These are phyloP conservation scores for Pelargonium fulgidum DNA, from an alignment of 441 rosid species.

Conservation along the genomic window DNA sequence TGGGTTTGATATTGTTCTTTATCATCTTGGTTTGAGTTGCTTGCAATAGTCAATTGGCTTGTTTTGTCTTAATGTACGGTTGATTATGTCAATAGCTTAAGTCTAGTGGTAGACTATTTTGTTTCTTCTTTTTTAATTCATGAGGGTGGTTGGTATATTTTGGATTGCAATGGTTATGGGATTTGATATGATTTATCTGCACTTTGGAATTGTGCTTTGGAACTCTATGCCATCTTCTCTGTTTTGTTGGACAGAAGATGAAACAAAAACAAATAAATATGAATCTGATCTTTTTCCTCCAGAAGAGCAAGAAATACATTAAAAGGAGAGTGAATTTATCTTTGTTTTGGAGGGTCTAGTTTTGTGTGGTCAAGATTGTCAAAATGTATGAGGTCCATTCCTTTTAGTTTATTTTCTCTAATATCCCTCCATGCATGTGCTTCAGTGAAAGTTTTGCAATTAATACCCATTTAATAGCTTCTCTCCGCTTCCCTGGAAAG, in stretches of 20 bases:
- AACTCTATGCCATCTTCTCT: too few relatives aligned
- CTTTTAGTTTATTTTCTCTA: not conserved
- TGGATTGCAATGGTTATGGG: not conserved
- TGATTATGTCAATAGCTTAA: not conserved
- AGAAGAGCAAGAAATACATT: too few relatives aligned
- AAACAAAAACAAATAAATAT: too few relatives aligned
- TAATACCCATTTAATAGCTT: not conserved
- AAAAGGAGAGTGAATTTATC: too few relatives aligned
- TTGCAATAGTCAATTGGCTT: not conserved
- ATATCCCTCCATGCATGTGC: not conserved
- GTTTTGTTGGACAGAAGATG: too few relatives aligned
- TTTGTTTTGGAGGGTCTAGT: too few relatives aligned
- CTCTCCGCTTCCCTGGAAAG: not conserved
- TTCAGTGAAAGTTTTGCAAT: not conserved
- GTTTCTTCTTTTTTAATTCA: not conserved
- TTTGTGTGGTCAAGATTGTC: too few relatives aligned
- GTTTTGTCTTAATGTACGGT: not conserved
- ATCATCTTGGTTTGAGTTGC: not conserved
- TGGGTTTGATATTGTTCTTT: not conserved
- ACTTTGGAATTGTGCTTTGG: not conserved
- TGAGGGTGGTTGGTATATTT: not conserved
- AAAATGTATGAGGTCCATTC: too few relatives aligned
- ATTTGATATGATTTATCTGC: not conserved
- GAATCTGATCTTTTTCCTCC: too few relatives aligned
- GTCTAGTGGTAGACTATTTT: not conserved